Evolutionary conservation across 192 early-diverging fungal species (phyloP), one percentile per base, ranked within the genome.

Genomic region (Anaeromyces robustus): DNA sequence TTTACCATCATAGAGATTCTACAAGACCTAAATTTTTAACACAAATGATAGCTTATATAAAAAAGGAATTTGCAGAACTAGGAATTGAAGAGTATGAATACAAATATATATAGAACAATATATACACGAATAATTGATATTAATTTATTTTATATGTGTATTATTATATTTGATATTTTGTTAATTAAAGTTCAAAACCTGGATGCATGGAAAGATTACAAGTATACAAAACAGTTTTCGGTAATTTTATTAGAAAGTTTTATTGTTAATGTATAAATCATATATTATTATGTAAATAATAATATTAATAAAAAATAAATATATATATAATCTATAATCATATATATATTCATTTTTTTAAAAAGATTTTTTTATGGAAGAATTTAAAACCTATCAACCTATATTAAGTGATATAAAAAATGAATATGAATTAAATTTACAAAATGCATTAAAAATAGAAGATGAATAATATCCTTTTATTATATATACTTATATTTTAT

Each of bases 351-450:
- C n/a, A n/a, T n/a, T n/a, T n/a, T n/a, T n/a, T n/a, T n/a, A n/a
- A 52, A 52, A 52, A 90, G 89, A 90, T 17, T 68, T 30, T 26
- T 90, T 90, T 81, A 91, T 91, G 77, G 31, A 79, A 32, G 89
- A 90, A 78, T 91, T 91, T 84, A 89, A 86, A 78, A 87, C 88
- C 19, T 91, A 89, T 82, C 78, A 85, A 78, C 81, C 87, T 28
- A 77, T 91, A 18, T 80, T 91, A 59, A 86, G 80, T 34, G 87
- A 89, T 30, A 87, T 91, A 52, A 91, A 91, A 82, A 32, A 80
- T 39, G 88, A 89, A 79, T 91, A 91, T 80, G 90, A 90, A 30
- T n/a, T 68, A n/a, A 68, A 68, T 68, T n/a, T 68, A 68, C 52
- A n/a, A n/a, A 68, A 68, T 68, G 52, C 52, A 9, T 22, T 68